Conservation (phyloP, 768 basidiomycete genomes). For the Dioszegia crocea region DNA sequence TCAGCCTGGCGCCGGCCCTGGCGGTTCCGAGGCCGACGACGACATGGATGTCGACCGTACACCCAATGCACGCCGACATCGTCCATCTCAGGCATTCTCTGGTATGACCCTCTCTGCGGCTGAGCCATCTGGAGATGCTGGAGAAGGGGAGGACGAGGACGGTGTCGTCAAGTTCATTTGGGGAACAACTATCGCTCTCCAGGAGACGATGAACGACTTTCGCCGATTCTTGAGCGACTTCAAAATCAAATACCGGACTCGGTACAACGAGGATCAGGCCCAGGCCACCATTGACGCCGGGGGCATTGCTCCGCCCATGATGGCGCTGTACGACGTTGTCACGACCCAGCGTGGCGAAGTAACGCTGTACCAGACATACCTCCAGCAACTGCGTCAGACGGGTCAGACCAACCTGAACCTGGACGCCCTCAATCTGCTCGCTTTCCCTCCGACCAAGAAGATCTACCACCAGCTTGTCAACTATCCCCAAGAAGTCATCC, state of each 20-base stretch:
- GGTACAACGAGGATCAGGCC: slow-evolving; percentile 55
- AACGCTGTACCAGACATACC: slow-evolving; percentile 68
- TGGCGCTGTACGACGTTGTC: slow-evolving; percentile 47
- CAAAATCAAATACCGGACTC: slow-evolving; percentile 80
- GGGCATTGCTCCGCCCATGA: slow-evolving; percentile 28
- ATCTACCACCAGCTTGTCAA: slow-evolving; percentile 77
- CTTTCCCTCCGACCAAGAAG: slow-evolving; percentile 80
- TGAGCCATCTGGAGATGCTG: slow-evolving; percentile 56
- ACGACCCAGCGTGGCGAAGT: slow-evolving; percentile 36
- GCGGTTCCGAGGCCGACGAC: slow-evolving; percentile 53
- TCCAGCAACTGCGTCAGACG: slow-evolving; percentile 80
- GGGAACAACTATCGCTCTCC: slow-evolving; percentile 92
- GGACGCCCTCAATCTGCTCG: slow-evolving; percentile 76
- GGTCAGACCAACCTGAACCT: slow-evolving; percentile 91
- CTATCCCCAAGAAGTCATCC: slow-evolving; percentile 95
- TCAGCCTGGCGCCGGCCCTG: slow-evolving; percentile 55
- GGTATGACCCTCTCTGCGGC: slow-evolving; percentile 59
- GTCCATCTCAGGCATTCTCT: slow-evolving; percentile 40
- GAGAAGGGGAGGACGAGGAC: slow-evolving; percentile 25
- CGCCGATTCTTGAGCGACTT: slow-evolving; percentile 83
- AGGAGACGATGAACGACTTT: slow-evolving; percentile 86
- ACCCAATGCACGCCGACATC: slow-evolving; percentile 8
- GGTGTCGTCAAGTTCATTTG: slow-evolving; percentile 84
- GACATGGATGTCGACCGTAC: slow-evolving; percentile 4
- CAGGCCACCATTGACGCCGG: slow-evolving; percentile 40